Conservation (phyloP, 345 rosid genomes). For the Rubroshorea leprosula region DNA sequence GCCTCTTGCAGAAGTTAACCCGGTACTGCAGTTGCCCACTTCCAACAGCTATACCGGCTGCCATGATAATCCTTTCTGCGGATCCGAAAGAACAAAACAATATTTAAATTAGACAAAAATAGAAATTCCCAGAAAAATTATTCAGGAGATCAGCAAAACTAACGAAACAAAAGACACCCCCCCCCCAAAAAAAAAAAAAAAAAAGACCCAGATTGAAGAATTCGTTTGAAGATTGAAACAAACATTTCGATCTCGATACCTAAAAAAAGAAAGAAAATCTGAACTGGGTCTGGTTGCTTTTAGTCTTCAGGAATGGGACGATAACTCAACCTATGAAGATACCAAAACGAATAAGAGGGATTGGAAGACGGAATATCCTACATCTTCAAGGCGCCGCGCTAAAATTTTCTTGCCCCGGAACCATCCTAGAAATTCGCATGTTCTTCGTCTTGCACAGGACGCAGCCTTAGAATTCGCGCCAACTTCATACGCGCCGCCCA, state of each 20-base stretch:
- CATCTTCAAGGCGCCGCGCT: constrained; percentile 24
- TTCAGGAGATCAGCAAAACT: neutral
- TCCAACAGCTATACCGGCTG: constrained; percentile 45
- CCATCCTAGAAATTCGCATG: constrained; percentile 33
- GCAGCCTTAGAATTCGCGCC: too few species aligned
- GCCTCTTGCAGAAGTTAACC: constrained; percentile 26
- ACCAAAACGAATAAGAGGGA: neutral
- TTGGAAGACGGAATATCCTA: neutral
- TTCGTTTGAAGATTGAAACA: too few species aligned
- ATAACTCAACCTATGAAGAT: too few species aligned
- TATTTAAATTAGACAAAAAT: neutral
- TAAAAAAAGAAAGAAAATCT: neutral
- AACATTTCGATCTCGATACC: too few species aligned
- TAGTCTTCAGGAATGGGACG: too few species aligned
- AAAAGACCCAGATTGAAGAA: too few species aligned
- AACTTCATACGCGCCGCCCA: too few species aligned
- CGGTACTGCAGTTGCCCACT: constrained; percentile 32
- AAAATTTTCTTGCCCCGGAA: constrained; percentile 3
- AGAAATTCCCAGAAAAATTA: neutral
- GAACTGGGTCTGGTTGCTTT: constrained; percentile 4
- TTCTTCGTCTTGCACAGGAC: too few species aligned
- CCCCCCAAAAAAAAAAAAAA: too few species aligned
- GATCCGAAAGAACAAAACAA: neutral
- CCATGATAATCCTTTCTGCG: constrained; percentile 40
- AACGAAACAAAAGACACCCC: neutral